These are phyloP conservation scores for Aspergillus novoparasiticus DNA, from an alignment of 2,329 filamentous ascomycete species.

Conservation along the genomic window DNA sequence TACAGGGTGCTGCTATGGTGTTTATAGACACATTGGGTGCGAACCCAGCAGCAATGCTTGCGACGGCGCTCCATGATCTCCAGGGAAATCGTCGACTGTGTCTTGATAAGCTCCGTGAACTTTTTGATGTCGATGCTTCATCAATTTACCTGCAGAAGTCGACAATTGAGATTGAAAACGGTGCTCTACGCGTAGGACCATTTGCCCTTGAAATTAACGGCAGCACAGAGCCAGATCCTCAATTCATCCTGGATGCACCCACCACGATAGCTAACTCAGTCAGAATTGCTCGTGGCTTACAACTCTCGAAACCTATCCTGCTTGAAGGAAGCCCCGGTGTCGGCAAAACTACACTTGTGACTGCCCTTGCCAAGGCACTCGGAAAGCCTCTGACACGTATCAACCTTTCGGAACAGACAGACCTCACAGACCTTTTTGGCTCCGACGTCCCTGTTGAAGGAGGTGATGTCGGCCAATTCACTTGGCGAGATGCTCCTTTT, in stretches of 20 bases:
- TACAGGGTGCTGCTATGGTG: conserved; percentile 92
- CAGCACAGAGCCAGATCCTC: conserved; percentile 55
- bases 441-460: conserved; percentile 95
- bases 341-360: conserved; percentile 92
- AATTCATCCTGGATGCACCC: conserved; percentile 81
- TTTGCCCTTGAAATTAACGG: conserved; percentile 67
- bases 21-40: conserved; percentile 95
- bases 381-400: conserved; percentile 86
- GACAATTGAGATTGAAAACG: conserved; percentile 57
- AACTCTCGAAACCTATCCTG: conserved; percentile 86
- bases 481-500: conserved; percentile 95
- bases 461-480: conserved; percentile 85
- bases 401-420: conserved; percentile 96
- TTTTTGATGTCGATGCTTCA: conserved; percentile 67
- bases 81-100: conserved; percentile 72
- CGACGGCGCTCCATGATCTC: conserved; percentile 70
- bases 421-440: conserved; percentile 95
- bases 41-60: conserved; percentile 85
- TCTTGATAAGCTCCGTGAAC: conserved; percentile 67
- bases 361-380: conserved; percentile 76
- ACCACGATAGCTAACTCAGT: conserved; percentile 90
- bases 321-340: conserved; percentile 98
- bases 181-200: conserved; percentile 67
- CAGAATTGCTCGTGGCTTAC: conserved; percentile 84
- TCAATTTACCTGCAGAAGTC: conserved; percentile 67